Conservation (phyloP, 331 rosid genomes). For the Cydonia oblonga region DNA sequence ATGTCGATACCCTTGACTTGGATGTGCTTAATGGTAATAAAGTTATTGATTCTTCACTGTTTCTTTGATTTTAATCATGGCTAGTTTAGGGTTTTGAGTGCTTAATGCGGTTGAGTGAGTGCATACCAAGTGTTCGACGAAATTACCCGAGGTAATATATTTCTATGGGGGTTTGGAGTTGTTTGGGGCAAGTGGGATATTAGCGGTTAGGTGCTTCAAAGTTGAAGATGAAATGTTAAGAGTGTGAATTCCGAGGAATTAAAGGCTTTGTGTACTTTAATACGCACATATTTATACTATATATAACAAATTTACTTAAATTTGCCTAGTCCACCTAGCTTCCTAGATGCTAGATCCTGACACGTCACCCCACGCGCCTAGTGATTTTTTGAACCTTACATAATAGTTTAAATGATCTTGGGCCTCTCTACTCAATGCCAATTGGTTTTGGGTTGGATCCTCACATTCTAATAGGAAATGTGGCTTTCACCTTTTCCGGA, state of each 20-base stretch:
- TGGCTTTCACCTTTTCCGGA: background rate
- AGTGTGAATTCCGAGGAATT: background rate
- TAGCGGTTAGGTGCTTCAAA: background rate
- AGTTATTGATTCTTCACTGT: constrained; percentile 16
- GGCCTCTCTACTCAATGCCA: background rate
- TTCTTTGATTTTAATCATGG: background rate
- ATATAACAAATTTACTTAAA: no score
- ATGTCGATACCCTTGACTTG: constrained; percentile 66
- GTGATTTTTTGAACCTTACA: no score
- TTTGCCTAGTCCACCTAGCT: rapidly evolving
- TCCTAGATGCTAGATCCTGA: no score
- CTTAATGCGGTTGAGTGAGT: background rate
- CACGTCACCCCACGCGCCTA: rapidly evolving
- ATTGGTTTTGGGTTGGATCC: background rate
- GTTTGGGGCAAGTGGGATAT: background rate
- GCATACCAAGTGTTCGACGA: background rate
- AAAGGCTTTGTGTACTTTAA: no score
- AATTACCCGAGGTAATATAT: background rate
- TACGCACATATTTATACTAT: no score
- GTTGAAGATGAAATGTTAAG: background rate
- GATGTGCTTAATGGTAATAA: constrained; percentile 59
- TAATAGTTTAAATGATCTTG: background rate
- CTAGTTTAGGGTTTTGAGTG: background rate
- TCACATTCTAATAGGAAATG: background rate
- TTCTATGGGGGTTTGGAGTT: background rate